These are phyloP conservation scores for Mycena alexandri DNA, from an alignment of 768 basidiomycete species.

Conservation along the genomic window DNA sequence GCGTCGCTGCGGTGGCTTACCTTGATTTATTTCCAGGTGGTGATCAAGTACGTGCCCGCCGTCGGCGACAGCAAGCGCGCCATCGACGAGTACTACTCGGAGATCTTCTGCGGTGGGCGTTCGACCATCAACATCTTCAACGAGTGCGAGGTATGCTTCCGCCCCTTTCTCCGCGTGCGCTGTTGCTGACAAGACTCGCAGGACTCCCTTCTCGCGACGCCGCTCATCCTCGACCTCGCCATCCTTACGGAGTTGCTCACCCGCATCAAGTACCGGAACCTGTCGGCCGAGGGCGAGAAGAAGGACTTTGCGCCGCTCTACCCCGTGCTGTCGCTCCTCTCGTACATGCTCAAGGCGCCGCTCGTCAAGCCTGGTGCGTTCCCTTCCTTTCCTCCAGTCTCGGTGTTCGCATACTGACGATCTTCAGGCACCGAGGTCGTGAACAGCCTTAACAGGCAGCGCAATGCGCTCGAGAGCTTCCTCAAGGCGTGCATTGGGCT, in stretches of 20 bases:
- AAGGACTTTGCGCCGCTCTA: conserved; percentile 87
- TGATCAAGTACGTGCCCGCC: conserved; percentile 97
- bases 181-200: conserved; percentile 44
- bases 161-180: neutral
- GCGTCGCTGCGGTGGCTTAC: neutral
- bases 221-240: conserved; percentile 92
- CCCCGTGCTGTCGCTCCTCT: conserved; percentile 91
- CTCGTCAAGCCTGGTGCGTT: conserved; percentile 88
- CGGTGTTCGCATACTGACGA: conserved; percentile 6
- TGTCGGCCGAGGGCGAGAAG: conserved; percentile 50
- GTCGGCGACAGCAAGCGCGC: conserved; percentile 98
- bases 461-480: conserved; percentile 93
- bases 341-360: conserved; percentile 99
- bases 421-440: conserved; percentile 84
- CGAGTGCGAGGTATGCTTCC: conserved; percentile 84
- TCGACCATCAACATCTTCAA: conserved; percentile 98
- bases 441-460: conserved; percentile 95
- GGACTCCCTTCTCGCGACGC: conserved; percentile 96
- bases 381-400: neutral
- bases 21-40: conserved; percentile 56
- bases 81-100: conserved; percentile 99
- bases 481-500: conserved; percentile 94
- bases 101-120: conserved; percentile 96
- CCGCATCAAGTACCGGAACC: conserved; percentile 88
- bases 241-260: conserved; percentile 96